Conservation (phyloP, 345 rosid species). For the Cardiospermum halicacabum region DNA sequence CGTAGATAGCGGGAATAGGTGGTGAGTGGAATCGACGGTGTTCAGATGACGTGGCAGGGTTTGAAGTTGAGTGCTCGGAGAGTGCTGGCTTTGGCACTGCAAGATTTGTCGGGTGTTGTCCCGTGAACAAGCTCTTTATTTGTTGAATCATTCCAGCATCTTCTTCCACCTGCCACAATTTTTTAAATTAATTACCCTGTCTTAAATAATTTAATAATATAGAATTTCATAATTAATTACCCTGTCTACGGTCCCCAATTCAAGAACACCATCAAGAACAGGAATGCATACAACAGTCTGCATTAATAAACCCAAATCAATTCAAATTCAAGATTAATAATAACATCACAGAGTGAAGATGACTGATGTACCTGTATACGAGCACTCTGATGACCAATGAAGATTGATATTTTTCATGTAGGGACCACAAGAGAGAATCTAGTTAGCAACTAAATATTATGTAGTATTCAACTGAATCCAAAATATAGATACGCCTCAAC, state of each 20-base stretch:
- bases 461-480: not conserved
- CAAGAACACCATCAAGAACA: slow-evolving; percentile 81
- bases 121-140: slow-evolving; percentile 56
- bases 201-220: no score
- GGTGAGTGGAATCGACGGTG: slow-evolving; percentile 38
- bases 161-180: slow-evolving; percentile 46
- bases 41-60: slow-evolving; percentile 53
- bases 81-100: slow-evolving; percentile 67
- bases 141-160: slow-evolving; percentile 48
- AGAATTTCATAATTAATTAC: slow-evolving; percentile 25
- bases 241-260: slow-evolving; percentile 75
- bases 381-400: slow-evolving; percentile 44
- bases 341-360: not conserved
- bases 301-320: slow-evolving; percentile 1
- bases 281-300: slow-evolving; percentile 97
- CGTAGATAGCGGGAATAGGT: slow-evolving; percentile 25
- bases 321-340: not conserved
- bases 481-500: not conserved
- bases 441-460: not conserved
- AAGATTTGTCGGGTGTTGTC: slow-evolving; percentile 29
- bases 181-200: no score
- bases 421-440: slow-evolving; percentile 3
- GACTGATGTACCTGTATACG: slow-evolving; percentile 46
- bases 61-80: slow-evolving; percentile 73
- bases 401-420: slow-evolving; percentile 2